Percentiles rank a stretch among this genome's conserved stretches.
Evolutionary conservation across 2,329 filamentous ascomycete species (phyloP).

Genomic region (Keithomyces neogunnii): DNA sequence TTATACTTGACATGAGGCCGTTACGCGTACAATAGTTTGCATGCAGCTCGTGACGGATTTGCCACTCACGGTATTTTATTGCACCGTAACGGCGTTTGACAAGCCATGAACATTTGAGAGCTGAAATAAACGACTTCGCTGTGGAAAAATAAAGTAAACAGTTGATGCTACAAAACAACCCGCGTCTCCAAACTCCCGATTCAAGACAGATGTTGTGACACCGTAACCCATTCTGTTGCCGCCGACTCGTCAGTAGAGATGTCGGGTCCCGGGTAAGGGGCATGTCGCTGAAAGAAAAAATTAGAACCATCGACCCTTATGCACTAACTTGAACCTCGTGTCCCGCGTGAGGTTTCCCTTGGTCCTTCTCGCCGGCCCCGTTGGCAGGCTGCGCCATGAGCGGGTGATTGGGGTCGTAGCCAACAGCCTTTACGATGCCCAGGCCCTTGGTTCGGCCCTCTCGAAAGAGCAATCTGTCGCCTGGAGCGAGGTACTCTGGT

Average conservation of each 20-base stretch:
- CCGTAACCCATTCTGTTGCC: no score
- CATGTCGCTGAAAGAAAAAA: not conserved
- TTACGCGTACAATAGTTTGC: not conserved
- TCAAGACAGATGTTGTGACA: no score
- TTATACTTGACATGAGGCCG: not conserved
- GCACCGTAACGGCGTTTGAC: no score
- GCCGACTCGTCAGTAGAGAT: no score
- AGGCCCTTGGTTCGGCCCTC: constrained; percentile 93
- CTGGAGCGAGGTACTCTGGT: constrained; percentile 83
- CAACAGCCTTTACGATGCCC: constrained; percentile 85
- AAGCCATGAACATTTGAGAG: no score
- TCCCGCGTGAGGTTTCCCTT: not conserved
- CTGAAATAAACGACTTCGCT: no score
- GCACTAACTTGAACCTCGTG: constrained; percentile 5
- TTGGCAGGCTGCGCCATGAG: constrained; percentile 18
- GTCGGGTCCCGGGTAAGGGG: no score
- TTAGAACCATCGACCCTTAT: not conserved
- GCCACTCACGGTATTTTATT: no score
- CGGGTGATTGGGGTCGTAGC: constrained; percentile 64
- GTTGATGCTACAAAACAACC: no score
- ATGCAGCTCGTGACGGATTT: no score
- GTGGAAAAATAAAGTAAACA: no score
- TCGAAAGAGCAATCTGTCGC: constrained; percentile 84
- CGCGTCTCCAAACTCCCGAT: no score
- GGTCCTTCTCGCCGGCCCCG: constrained; percentile 5